Base-by-base conservation (phyloP, 176 grass and related monocot genomes). In the Aegilops umbellulata region DNA sequence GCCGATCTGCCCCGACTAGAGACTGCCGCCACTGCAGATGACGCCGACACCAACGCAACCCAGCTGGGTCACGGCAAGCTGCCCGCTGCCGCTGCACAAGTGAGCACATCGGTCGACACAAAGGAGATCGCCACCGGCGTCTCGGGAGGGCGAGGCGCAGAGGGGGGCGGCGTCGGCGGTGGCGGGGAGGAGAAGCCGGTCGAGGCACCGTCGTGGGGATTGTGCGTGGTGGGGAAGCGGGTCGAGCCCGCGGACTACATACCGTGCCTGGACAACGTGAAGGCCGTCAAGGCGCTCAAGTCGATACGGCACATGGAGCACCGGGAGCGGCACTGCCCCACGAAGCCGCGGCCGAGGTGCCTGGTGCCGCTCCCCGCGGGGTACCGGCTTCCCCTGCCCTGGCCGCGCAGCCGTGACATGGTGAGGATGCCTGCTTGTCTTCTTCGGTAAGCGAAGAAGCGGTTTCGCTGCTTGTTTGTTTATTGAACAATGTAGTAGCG, bases 401-500 rank as follows among this genome's bases (percentile, higher is more conserved):
- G 96, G 96, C 96, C 93, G n/a, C 90, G 60, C 76, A 98, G 96
- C 86, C 94, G 93, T 92, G 93, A 95, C 75, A 95, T 98, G 96
- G 96, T 98, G 86, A 95, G 96, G 88, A 88, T 80, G 81, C 57
- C 76, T 42, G 79, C 87, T 88, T 85, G 36, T 72, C 39, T 90
- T 82, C 88, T 87, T 95, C 31, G 80, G 86, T 95, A 92, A 85
- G 86, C 81, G 49, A 73, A 86, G 68, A 75, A 30, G 75, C 25
- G 7, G 20, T 67, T 77, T 73, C 23, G 15, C 80, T 69, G n/a
- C 51, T 49, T 55, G 15, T 65, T 47, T 84, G 65, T 74, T 90
- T 46, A 82, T 65, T 70, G 62, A 44, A 58, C n/a, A 82, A n/a
- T 62, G 5, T 82, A 29, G 25, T 22, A 14, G 25, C 25, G 12